Evolutionary conservation across 1,284 basidiomycete genomes (phyloP).

Genomic region (Rhodotorula sp.): DNA sequence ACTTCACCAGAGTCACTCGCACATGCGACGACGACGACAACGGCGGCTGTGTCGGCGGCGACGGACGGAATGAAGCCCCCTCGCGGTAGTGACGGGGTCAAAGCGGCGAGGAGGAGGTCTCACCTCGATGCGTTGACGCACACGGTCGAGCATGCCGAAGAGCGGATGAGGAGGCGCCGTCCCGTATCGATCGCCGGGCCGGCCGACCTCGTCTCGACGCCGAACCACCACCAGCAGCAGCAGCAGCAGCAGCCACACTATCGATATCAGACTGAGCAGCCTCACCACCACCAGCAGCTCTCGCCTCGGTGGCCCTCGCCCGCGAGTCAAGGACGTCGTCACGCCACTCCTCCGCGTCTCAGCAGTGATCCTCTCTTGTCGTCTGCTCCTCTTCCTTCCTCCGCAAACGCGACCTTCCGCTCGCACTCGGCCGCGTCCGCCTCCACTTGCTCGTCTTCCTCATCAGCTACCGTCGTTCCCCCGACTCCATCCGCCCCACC

Average conservation of each 20-base stretch:
- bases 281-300: background rate
- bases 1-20: constrained; percentile 11
- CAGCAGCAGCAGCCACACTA: background rate
- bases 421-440: background rate
- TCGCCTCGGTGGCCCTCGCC: background rate
- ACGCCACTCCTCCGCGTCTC: background rate
- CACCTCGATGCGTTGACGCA: constrained; percentile 23
- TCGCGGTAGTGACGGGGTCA: background rate
- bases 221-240: background rate
- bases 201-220: background rate
- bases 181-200: constrained; percentile 6
- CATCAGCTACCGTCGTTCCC: background rate
- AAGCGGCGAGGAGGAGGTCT: constrained; percentile 3
- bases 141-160: constrained; percentile 3
- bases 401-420: background rate
- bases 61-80: background rate
- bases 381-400: background rate
- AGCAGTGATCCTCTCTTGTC: background rate
- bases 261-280: background rate
- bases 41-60: background rate
- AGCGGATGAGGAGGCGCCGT: constrained; percentile 6
- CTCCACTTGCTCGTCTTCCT: background rate
- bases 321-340: background rate
- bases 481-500: background rate
- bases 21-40: background rate